phyloP scores from a whole-genome alignment of 2,329 filamentous ascomycete genomes.

The Drechslerella dactyloides region DNA sequence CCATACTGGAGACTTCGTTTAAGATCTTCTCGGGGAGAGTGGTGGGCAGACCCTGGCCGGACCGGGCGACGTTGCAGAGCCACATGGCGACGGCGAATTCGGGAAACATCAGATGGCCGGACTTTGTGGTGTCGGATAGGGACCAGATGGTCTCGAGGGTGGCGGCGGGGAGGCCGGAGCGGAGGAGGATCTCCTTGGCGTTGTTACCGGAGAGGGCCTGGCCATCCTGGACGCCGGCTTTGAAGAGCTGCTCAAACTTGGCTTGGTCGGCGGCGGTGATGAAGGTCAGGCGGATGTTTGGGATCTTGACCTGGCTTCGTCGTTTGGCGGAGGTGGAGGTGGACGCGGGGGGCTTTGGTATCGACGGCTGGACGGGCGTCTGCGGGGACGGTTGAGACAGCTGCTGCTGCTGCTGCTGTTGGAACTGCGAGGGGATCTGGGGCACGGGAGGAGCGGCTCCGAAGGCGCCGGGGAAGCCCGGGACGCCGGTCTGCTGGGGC shows the following conservation, averaged over 20 bases:
- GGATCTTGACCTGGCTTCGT: slow-evolving; percentile 73
- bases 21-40: slow-evolving; percentile 81
- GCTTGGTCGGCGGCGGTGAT: slow-evolving; percentile 93
- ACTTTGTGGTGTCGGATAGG: slow-evolving; percentile 91
- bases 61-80: slow-evolving; percentile 90
- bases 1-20: slow-evolving; percentile 99
- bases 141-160: slow-evolving; percentile 64
- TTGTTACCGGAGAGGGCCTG: slow-evolving; percentile 76
- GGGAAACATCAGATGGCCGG: slow-evolving; percentile 92
- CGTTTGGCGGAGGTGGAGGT: slow-evolving; percentile 58
- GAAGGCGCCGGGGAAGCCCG: slow-evolving; percentile 61
- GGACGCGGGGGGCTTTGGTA: slow-evolving; percentile 61
- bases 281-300: slow-evolving; percentile 91
- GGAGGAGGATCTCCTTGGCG: slow-evolving; percentile 83
- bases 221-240: slow-evolving; percentile 84
- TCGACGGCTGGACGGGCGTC: slow-evolving; percentile 63
- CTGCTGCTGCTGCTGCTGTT: slow-evolving; percentile 60
- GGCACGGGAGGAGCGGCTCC: slow-evolving; percentile 60
- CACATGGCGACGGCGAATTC: slow-evolving; percentile 99
- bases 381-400: slow-evolving; percentile 63
- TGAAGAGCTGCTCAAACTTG: slow-evolving; percentile 97
- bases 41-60: slow-evolving; percentile 79
- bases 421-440: slow-evolving; percentile 67
- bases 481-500: slow-evolving; percentile 60
- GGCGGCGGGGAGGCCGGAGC: slow-evolving; percentile 85